Evolutionary conservation across 2,329 filamentous ascomycete species (phyloP), one percentile per base, ranked within the genome.

Genomic region (Chalara sp.): DNA sequence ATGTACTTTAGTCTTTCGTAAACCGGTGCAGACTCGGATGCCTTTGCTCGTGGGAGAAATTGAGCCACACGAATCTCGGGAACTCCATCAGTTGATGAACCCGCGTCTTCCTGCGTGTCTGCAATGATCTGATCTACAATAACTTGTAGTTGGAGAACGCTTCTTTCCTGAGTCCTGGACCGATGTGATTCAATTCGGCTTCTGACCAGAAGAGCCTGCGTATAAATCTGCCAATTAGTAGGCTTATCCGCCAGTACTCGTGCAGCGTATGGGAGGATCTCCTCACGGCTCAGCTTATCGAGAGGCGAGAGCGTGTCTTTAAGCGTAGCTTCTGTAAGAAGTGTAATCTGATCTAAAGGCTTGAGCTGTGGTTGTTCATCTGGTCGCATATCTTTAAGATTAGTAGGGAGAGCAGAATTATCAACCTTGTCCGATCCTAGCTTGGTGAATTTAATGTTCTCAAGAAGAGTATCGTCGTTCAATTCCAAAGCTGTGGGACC

Each of bases 201-300:
- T 43, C 93, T 80, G 1, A 97, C 87, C 0, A 99, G 76, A 6
- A 99, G 74, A 0, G 90, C 93, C 65, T 97, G 91, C 0, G 93
- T 96, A 65, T 97, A 97, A 33, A 96, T 85, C 67, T 97, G 93
- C 93, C 93, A 99, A 67, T 97, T 99, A 1, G 89, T 92, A 44
- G 87, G 87, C 59, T 92, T 91, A 54, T 93, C 90, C 6, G 87
- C 80, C 1, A 99, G 76, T 0, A 97, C 93, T 40, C 93, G 82
- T 1, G 84, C 86, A 1, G 93, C 93, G 65, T 92, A 99, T 0
- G 93, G 93, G 1, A 95, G 70, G 5, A 95, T 92, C 65, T 97
- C 89, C 69, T 97, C 91, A n/a, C 90, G 79, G 0, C 91, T 97
- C 1, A 99, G 74, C 0, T 87, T 85, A 65, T 97, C 86, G 1